Evolutionary conservation across 495 filamentous ascomycete species (phyloP), one percentile per base, ranked within the genome.

Genomic region (Podospora anserina): DNA sequence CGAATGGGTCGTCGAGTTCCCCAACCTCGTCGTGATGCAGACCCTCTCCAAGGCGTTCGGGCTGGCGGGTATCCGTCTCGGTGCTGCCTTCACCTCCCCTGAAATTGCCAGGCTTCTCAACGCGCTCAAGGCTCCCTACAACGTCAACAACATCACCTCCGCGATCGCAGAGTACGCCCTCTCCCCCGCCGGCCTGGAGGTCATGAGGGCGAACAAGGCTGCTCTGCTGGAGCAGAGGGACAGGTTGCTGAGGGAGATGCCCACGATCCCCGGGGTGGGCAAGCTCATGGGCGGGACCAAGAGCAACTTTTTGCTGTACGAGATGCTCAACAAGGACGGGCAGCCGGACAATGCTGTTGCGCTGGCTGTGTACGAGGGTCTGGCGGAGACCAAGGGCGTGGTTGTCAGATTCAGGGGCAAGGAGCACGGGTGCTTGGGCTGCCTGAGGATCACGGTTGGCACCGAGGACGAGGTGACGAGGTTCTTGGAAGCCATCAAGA

Each of bases 11-110:
- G 84, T 82, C 18, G 93, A 96, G 73, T 96, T 89, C 88, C 93
- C 94, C n/a, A 99, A 98, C 76, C 83, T 99, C 13, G 93, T 97
- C 23, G 93, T 99, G 49, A 95, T 97, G 93, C 95, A 99, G 82
- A 98, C 95, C 1, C 82, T 97, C 15, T 94, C 91, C 74, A 99
- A 99, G 78, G 95, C 92, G 0, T 99, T 99, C 74, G 95, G 95
- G 2, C 84, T 99, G 67, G 95, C 95, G 2, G 95, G 95, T 18
- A 97, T 98, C 73, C 85, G 95, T 4, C 78, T 93, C 1, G 90
- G 90, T 20, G 88, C 82, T 0, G 87, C 86, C 0, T 92, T 93
- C 70, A 82, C 89, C 1, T 75, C 80, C 4, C 77, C 82, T 0
- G 79, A 80, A 2, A 86, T 93, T 65, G 89, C 90, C 11, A 70